A percentile compares a stretch with the other conserved stretches of the same genome.
Evolutionary conservation across 2,329 filamentous ascomycete genomes (phyloP).

Genomic region (Boeremia lycopersici): DNA sequence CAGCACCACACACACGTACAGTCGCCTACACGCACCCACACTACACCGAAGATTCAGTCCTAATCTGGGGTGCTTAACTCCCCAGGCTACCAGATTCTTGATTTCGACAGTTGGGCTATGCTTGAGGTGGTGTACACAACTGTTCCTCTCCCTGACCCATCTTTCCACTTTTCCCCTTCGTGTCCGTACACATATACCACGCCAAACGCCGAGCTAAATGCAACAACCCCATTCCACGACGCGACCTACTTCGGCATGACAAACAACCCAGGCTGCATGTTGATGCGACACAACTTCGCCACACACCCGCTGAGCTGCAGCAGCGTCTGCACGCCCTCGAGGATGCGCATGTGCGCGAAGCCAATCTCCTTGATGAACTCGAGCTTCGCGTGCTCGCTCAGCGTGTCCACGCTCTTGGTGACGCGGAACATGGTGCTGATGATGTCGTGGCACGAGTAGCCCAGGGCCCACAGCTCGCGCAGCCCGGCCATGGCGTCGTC

Average conservation of each 20-base stretch:
- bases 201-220: constrained; percentile 45
- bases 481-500: constrained; percentile 85
- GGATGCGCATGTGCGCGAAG: constrained; percentile 97
- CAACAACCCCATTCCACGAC: constrained; percentile 1
- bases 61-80: too few species aligned
- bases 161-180: too few species aligned
- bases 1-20: too few species aligned
- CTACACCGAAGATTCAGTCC: too few species aligned
- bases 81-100: too few species aligned
- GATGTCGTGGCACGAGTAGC: constrained; percentile 98
- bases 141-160: too few species aligned
- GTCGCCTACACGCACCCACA: too few species aligned
- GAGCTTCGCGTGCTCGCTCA: constrained; percentile 93
- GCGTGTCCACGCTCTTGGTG: constrained; percentile 89
- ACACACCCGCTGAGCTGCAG: constrained; percentile 93
- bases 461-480: constrained; percentile 90
- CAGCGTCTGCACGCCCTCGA: constrained; percentile 96
- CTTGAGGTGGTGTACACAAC: too few species aligned
- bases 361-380: constrained; percentile 99
- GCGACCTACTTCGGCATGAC: constrained; percentile 43
- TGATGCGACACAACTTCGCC: constrained; percentile 88
- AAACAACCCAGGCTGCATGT: constrained; percentile 92
- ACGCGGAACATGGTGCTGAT: constrained; percentile 99
- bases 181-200: too few species aligned
- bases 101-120: too few species aligned